A percentile compares a stretch with the other conserved stretches of the same genome.
Conservation (phyloP, 768 basidiomycete species). For the Multifurca ochricompacta region DNA sequence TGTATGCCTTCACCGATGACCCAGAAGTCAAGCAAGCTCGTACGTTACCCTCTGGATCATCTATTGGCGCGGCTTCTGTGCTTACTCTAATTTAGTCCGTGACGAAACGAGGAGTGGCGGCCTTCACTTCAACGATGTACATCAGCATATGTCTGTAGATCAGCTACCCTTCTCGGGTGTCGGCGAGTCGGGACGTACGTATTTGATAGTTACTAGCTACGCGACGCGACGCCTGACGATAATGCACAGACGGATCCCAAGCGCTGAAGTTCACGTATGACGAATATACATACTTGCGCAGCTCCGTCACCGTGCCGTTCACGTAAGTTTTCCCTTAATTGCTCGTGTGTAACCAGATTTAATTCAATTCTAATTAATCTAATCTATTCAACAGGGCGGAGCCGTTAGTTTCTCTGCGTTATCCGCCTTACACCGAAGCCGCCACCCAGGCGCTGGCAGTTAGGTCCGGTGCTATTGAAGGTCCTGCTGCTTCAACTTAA, state of each 20-base stretch:
- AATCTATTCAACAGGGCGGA: conserved; percentile 42
- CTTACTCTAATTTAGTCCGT: conserved; percentile 22
- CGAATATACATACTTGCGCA: conserved; percentile 42
- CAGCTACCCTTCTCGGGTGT: conserved; percentile 25
- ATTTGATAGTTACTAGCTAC: background rate
- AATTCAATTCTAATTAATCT: background rate
- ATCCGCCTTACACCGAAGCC: conserved; percentile 52
- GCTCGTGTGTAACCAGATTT: background rate
- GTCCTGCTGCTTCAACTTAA: background rate
- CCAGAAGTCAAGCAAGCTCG: conserved; percentile 13
- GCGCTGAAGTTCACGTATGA: conserved; percentile 27
- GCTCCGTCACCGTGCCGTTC: conserved; percentile 46
- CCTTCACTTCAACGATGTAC: conserved; percentile 28
- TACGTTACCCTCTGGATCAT: background rate
- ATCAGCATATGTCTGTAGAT: conserved; percentile 22
- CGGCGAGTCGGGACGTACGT: conserved; percentile 29
- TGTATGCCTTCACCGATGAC: conserved; percentile 20
- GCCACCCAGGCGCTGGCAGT: conserved; percentile 2
- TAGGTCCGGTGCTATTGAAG: background rate
- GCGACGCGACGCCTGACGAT: background rate
- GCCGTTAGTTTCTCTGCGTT: conserved; percentile 41
- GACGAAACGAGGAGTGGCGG: conserved; percentile 28
- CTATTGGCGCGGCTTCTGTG: background rate
- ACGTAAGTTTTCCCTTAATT: conserved; percentile 35
- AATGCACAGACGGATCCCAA: conserved; percentile 24